Evolutionary conservation across 495 filamentous ascomycete species (phyloP).

Genomic region (Copromyces sp.): DNA sequence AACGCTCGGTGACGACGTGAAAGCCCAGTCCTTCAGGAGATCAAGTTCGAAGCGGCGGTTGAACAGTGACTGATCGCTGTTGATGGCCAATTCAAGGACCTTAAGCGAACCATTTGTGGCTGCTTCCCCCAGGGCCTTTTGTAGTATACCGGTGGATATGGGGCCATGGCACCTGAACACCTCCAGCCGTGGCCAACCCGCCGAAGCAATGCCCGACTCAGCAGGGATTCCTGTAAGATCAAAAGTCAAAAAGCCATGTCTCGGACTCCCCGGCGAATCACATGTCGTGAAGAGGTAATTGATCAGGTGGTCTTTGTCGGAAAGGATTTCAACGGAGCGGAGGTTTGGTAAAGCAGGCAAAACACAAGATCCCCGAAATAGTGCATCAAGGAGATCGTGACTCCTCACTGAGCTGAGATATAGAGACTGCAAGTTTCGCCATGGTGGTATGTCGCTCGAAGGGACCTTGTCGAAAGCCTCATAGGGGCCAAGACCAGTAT

Average conservation of each 20-base stretch:
- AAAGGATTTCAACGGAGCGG: neutral
- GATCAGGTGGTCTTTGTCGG: neutral
- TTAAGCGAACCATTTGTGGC: slow-evolving; percentile 5
- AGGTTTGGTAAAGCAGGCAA: neutral
- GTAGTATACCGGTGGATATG: neutral
- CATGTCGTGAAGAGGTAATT: neutral
- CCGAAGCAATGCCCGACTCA: neutral
- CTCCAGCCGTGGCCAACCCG: slow-evolving; percentile 9
- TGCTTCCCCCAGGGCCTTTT: slow-evolving; percentile 2
- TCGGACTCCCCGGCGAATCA: neutral
- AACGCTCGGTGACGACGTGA: slow-evolving; percentile 6
- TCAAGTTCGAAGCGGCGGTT: neutral
- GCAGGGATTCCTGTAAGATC: neutral
- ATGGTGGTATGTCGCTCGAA: neutral
- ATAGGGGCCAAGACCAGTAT: neutral
- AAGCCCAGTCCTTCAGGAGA: slow-evolving; percentile 6
- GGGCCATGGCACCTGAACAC: slow-evolving; percentile 12
- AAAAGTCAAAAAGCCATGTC: neutral
- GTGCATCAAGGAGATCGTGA: neutral
- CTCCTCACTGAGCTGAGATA: neutral
- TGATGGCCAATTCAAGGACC: slow-evolving; percentile 13
- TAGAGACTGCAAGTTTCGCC: neutral
- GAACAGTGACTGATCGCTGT: neutral
- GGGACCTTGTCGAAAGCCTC: neutral
- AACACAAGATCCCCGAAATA: neutral